phyloP scores from a whole-genome alignment of 176 grass and related monocot genomes.

The Cenchrus purpureus region DNA sequence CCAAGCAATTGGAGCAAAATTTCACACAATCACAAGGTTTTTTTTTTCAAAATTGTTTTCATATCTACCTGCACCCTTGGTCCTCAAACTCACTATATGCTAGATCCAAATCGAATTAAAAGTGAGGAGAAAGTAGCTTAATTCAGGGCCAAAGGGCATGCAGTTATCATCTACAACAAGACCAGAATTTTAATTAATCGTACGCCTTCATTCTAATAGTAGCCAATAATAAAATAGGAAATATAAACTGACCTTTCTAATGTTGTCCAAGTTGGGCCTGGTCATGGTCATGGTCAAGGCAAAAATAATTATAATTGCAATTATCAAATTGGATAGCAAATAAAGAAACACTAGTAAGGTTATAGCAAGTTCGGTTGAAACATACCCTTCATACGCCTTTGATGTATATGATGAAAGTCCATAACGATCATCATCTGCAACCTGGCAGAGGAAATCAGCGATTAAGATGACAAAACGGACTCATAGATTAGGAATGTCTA shows the following conservation, averaged over 20 bases:
- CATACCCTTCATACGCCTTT: constrained; percentile 74
- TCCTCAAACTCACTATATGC: not conserved
- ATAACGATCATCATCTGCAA: constrained; percentile 63
- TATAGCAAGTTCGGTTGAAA: constrained; percentile 32
- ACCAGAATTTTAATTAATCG: not conserved
- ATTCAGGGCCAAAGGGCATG: not conserved
- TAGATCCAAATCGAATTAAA: constrained; percentile 9
- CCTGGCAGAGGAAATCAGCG: constrained; percentile 48
- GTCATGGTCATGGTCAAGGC: too few species aligned
- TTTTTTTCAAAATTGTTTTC: not conserved
- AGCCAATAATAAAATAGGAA: constrained; percentile 27
- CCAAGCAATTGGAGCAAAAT: not conserved
- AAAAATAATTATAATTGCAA: constrained; percentile 36
- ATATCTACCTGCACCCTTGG: not conserved
- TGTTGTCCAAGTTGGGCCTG: constrained; percentile 94
- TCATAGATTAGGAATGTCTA: constrained; percentile 21
- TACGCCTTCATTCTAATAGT: not conserved
- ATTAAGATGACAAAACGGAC: constrained; percentile 6
- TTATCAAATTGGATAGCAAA: not conserved
- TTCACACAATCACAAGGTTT: not conserved
- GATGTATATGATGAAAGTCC: constrained; percentile 67
- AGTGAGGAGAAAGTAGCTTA: not conserved
- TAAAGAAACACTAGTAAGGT: constrained; percentile 20
- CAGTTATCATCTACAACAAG: not conserved
- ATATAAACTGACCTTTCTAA: constrained; percentile 84